Conservation (phyloP, 1,284 basidiomycete species). For the Sphagnurus paluster region DNA sequence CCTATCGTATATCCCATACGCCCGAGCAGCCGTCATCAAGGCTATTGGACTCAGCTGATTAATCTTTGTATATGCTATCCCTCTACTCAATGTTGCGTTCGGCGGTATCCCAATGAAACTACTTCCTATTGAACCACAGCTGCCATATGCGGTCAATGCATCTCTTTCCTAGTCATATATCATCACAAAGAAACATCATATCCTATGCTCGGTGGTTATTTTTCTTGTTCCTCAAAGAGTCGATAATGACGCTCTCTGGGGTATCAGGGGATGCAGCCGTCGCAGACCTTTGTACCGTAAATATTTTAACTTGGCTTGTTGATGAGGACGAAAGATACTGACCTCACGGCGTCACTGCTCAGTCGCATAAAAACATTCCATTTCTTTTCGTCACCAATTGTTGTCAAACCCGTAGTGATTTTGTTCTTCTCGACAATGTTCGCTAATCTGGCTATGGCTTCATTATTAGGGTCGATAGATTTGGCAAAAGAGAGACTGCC, state of each 20-base stretch:
- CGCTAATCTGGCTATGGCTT: constrained; percentile 55
- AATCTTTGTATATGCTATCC: not conserved
- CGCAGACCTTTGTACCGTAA: constrained; percentile 27
- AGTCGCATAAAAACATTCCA: constrained; percentile 88
- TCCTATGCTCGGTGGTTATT: constrained; percentile 67
- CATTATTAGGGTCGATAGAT: constrained; percentile 65
- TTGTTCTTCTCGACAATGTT: constrained; percentile 52
- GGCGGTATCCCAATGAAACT: constrained; percentile 7
- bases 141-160: not conserved
- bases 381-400: constrained; percentile 82
- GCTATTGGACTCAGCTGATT: constrained; percentile 54
- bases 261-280: constrained; percentile 35
- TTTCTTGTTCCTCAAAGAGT: constrained; percentile 78
- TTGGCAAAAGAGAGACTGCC: constrained; percentile 66
- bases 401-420: constrained; percentile 75
- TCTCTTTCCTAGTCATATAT: not conserved
- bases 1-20: constrained; percentile 86
- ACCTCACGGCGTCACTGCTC: constrained; percentile 57
- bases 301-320: not conserved
- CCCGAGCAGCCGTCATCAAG: constrained; percentile 70
- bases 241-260: constrained; percentile 65
- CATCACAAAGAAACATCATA: not conserved
- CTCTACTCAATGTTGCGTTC: constrained; percentile 2
- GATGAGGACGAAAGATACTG: constrained; percentile 26
- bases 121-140: not conserved